These are phyloP conservation scores for Yamadazyma akitaensis DNA, from an alignment of 805 yeast species.

Conservation along the genomic window DNA sequence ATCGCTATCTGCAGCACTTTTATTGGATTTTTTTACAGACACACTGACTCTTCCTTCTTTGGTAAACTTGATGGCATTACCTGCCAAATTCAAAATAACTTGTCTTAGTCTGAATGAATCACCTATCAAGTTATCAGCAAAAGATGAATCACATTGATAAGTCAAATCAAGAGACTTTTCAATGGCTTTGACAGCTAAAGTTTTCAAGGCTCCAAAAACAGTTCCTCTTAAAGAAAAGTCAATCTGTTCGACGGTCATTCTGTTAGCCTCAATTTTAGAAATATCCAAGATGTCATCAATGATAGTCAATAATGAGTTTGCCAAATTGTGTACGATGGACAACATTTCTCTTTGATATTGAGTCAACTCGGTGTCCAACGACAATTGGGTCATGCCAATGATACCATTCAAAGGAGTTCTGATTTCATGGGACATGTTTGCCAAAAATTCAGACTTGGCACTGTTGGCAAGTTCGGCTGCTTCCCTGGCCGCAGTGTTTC, in stretches of 20 bases:
- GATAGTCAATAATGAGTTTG: conserved; percentile 79
- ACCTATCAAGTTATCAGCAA: conserved; percentile 84
- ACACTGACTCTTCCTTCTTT: conserved; percentile 78
- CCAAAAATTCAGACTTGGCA: conserved; percentile 86
- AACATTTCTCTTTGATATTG: conserved; percentile 92
- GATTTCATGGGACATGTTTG: conserved; percentile 70
- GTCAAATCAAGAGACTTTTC: conserved; percentile 79
- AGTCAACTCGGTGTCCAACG: conserved; percentile 82
- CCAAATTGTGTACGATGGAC: conserved; percentile 83
- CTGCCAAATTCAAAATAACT: conserved; percentile 81
- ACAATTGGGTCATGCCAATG: conserved; percentile 87
- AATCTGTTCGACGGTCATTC: conserved; percentile 89
- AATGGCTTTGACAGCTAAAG: conserved; percentile 84
- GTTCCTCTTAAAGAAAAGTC: conserved; percentile 85
- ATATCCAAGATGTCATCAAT: conserved; percentile 90
- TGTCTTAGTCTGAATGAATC: conserved; percentile 87
- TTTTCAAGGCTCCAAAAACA: conserved; percentile 85
- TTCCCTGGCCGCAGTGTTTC: conserved; percentile 90
- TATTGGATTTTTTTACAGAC: conserved; percentile 56
- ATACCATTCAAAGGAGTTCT: conserved; percentile 93
- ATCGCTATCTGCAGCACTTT: conserved; percentile 31
- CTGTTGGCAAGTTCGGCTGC: conserved; percentile 90
- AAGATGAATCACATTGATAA: conserved; percentile 79
- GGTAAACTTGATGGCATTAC: conserved; percentile 87
- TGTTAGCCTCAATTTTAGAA: conserved; percentile 88